Evolutionary conservation across 83 land plant genomes (phyloP).

Genomic region (Picea abies): DNA sequence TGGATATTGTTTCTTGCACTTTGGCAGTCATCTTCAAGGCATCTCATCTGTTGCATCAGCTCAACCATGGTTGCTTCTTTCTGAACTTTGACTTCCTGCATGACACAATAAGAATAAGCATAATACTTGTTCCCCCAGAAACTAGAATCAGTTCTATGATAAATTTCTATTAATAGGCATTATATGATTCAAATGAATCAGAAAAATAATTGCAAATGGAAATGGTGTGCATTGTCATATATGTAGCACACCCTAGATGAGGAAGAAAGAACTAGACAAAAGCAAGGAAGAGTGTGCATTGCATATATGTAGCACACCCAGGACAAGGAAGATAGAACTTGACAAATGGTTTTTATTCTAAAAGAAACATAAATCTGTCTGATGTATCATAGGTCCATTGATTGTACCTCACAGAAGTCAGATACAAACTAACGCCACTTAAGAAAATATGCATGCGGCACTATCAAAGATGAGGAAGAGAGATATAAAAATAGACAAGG

Average conservation of each 20-base stretch:
- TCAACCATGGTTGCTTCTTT: constrained; percentile 31
- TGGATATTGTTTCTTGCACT: constrained; percentile 20
- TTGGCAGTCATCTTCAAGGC: constrained; percentile 42
- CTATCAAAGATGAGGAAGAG: too few relatives aligned
- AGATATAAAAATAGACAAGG: too few relatives aligned
- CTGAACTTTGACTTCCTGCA: constrained; percentile 30
- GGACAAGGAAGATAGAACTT: background rate
- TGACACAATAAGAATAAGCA: background rate
- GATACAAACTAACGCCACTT: background rate
- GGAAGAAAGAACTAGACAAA: background rate
- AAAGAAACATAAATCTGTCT: background rate
- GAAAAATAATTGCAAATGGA: background rate
- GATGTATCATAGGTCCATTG: background rate
- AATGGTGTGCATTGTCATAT: background rate
- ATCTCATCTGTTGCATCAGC: constrained; percentile 30
- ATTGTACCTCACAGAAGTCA: background rate
- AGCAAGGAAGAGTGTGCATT: background rate
- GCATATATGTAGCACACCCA: background rate
- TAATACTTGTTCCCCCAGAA: background rate
- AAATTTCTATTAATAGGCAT: background rate
- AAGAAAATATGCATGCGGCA: background rate
- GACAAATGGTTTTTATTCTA: background rate
- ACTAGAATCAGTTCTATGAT: background rate
- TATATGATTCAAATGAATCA: background rate
- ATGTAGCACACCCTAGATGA: background rate